phyloP scores from a whole-genome alignment of 441 rosid species.

The Populus hybrid region DNA sequence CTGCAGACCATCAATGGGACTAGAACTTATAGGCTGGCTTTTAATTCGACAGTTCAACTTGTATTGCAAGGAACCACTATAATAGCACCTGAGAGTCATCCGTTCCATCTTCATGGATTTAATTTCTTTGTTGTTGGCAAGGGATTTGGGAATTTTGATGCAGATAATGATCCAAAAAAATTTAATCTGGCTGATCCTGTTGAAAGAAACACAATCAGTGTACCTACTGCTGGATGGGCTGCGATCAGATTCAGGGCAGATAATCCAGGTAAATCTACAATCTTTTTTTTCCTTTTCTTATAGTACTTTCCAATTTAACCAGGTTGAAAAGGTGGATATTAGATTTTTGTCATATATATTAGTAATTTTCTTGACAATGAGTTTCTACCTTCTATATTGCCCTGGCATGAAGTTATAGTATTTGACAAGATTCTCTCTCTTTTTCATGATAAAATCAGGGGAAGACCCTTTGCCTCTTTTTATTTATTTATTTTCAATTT shows the following conservation, averaged over 20 bases:
- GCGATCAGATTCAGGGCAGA: constrained; percentile 41
- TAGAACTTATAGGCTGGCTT: constrained; percentile 53
- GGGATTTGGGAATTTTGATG: constrained; percentile 74
- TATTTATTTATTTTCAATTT: not conserved
- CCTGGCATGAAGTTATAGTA: too few species aligned
- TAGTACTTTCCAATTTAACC: not conserved
- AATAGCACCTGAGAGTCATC: too few species aligned
- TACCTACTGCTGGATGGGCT: constrained; percentile 68
- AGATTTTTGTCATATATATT: too few species aligned
- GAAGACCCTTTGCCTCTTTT: too few species aligned
- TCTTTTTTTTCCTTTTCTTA: not conserved
- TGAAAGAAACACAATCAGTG: constrained; percentile 81
- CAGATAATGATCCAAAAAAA: constrained; percentile 46
- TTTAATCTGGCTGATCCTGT: constrained; percentile 86
- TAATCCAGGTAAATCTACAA: constrained; percentile 63
- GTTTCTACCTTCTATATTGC: too few species aligned
- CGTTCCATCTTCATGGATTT: constrained; percentile 78
- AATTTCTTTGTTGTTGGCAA: constrained; percentile 69
- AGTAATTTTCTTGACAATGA: too few species aligned
- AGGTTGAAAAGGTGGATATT: too few species aligned
- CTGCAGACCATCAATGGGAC: constrained; percentile 60
- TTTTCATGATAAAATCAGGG: too few species aligned
- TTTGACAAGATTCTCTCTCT: too few species aligned
- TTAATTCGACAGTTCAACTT: constrained; percentile 71
- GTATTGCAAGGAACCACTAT: constrained; percentile 84